Percentiles rank a stretch among this genome's conserved stretches.
Conservation (phyloP, 2,329 filamentous ascomycete genomes). For the Colletotrichum sp. region DNA sequence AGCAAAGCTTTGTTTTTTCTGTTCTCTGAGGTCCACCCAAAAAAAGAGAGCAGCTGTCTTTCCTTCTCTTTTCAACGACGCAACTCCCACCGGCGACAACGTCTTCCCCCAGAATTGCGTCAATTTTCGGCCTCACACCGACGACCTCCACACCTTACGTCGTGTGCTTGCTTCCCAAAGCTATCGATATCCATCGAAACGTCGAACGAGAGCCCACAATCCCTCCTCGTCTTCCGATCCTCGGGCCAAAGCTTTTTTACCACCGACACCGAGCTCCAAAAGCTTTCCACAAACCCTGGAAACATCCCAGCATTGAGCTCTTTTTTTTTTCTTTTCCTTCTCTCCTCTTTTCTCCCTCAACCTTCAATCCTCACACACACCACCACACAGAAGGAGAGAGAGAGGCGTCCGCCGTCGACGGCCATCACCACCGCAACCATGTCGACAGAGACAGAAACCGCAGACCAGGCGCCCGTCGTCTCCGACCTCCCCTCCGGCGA, state of each 20-base stretch:
- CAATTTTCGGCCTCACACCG: background rate
- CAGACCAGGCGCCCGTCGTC: conserved; percentile 25
- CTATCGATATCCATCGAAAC: conserved; percentile 4
- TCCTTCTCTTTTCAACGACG: background rate
- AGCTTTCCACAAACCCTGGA: background rate
- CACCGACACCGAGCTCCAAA: conserved; percentile 6
- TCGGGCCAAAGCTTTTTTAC: conserved; percentile 16
- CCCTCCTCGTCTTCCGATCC: conserved; percentile 12
- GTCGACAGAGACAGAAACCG: conserved; percentile 18
- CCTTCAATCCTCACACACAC: background rate
- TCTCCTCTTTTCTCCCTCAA: background rate
- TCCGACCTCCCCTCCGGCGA: conserved; percentile 41
- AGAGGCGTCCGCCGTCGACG: background rate
- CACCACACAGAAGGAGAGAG: background rate
- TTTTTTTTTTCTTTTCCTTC: background rate
- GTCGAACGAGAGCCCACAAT: conserved; percentile 9
- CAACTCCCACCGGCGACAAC: background rate
- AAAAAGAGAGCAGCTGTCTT: background rate
- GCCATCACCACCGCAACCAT: conserved; percentile 4
- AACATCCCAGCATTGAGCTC: background rate
- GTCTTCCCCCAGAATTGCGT: background rate
- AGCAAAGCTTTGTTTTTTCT: background rate
- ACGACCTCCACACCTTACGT: background rate
- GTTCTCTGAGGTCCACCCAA: background rate
- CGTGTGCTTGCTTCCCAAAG: background rate